These are phyloP conservation scores for Neobulgaria alba DNA, from an alignment of 2,329 filamentous ascomycete genomes.

Conservation along the genomic window DNA sequence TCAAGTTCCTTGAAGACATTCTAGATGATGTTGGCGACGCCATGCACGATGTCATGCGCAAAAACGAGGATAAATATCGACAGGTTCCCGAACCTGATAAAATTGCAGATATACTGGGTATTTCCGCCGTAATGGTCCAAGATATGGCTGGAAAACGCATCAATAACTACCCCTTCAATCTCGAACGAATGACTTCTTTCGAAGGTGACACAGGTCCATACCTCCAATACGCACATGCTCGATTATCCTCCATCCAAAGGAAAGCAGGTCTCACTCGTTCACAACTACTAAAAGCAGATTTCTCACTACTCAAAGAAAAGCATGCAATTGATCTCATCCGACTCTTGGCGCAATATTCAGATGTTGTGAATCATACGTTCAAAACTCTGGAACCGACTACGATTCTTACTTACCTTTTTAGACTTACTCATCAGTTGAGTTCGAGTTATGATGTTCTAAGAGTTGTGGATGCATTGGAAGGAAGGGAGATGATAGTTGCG, in stretches of 20 bases:
- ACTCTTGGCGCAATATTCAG: slow-evolving; percentile 9
- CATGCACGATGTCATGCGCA: slow-evolving; percentile 5
- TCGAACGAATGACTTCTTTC: slow-evolving; percentile 57
- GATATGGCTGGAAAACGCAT: slow-evolving; percentile 58
- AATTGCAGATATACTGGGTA: background rate
- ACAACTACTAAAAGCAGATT: slow-evolving; percentile 5
- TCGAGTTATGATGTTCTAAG: background rate
- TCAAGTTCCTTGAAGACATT: slow-evolving; percentile 7
- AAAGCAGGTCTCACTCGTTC: background rate
- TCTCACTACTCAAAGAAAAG: slow-evolving; percentile 2
- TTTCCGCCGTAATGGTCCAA: slow-evolving; percentile 41
- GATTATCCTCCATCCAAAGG: slow-evolving; percentile 39
- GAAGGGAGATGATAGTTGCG: slow-evolving; percentile 60
- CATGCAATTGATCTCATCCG: slow-evolving; percentile 7
- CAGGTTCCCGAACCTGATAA: slow-evolving; percentile 3
- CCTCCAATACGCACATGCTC: slow-evolving; percentile 55
- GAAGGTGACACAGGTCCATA: slow-evolving; percentile 59
- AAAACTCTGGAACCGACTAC: slow-evolving; percentile 7
- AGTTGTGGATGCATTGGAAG: slow-evolving; percentile 35
- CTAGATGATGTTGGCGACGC: slow-evolving; percentile 4
- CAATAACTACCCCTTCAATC: slow-evolving; percentile 58
- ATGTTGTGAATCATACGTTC: slow-evolving; percentile 5
- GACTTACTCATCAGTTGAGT: slow-evolving; percentile 2
- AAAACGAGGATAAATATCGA: slow-evolving; percentile 3
- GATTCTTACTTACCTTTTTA: slow-evolving; percentile 7